These are phyloP conservation scores for Lasiosphaeria miniovina DNA, from an alignment of 495 filamentous ascomycete genomes.

Conservation along the genomic window DNA sequence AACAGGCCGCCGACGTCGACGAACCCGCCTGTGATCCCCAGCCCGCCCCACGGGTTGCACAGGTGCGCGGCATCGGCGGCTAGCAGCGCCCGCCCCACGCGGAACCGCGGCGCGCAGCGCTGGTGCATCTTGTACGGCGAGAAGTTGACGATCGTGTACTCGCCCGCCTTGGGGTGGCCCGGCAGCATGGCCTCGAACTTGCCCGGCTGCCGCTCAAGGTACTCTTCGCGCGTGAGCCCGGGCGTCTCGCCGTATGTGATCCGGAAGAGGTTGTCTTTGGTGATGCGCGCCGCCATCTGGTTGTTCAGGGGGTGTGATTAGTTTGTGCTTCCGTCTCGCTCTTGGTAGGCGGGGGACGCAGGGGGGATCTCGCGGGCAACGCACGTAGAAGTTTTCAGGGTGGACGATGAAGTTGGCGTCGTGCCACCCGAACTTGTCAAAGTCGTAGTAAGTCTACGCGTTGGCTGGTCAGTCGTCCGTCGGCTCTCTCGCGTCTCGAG, in stretches of 20 bases:
- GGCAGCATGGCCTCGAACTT: slow-evolving; percentile 57
- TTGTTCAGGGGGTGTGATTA: neutral
- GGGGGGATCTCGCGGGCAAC: slow-evolving; percentile 5
- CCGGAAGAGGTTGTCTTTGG: slow-evolving; percentile 55
- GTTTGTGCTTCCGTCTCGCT: neutral
- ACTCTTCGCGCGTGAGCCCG: slow-evolving; percentile 51
- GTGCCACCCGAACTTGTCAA: slow-evolving; percentile 50
- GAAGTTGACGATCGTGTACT: slow-evolving; percentile 54
- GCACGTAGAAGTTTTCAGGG: slow-evolving; percentile 52
- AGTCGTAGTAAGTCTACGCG: slow-evolving; percentile 54
- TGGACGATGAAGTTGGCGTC: slow-evolving; percentile 61
- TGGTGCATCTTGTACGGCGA: slow-evolving; percentile 62
- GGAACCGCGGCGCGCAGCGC: slow-evolving; percentile 53
- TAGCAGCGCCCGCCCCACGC: slow-evolving; percentile 54
- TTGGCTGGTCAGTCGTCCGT: neutral
- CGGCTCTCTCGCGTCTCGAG: neutral
- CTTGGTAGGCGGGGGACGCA: neutral
- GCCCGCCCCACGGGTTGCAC: slow-evolving; percentile 57
- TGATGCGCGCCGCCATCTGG: slow-evolving; percentile 58
- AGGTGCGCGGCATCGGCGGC: slow-evolving; percentile 61
- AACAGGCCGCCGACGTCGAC: slow-evolving; percentile 58
- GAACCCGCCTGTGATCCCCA: slow-evolving; percentile 61
- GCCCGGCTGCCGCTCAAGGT: slow-evolving; percentile 49
- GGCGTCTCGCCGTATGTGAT: slow-evolving; percentile 57
- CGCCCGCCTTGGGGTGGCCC: slow-evolving; percentile 54